phyloP scores from a whole-genome alignment of 2,329 filamentous ascomycete genomes.

The Pezicula rhizophila region DNA sequence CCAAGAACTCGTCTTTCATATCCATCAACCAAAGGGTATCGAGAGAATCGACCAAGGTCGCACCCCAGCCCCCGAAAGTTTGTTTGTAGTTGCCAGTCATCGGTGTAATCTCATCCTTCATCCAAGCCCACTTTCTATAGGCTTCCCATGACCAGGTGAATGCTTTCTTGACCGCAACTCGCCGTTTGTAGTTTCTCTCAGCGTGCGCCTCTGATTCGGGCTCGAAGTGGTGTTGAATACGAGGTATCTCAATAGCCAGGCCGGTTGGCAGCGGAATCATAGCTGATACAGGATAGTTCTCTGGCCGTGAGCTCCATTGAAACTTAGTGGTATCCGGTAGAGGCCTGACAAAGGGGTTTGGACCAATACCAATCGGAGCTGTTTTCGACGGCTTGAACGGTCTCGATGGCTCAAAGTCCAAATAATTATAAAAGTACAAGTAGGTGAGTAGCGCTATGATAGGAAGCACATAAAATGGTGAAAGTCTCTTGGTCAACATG shows the following conservation, averaged over 20 bases:
- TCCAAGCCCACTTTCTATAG: slow-evolving; percentile 72
- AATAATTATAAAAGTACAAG: too few species aligned
- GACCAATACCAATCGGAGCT: too few species aligned
- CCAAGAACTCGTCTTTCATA: slow-evolving; percentile 67
- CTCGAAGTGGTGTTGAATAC: not conserved
- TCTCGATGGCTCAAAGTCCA: too few species aligned
- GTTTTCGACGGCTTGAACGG: too few species aligned
- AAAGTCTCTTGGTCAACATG: too few species aligned
- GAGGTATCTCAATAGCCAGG: not conserved
- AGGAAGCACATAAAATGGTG: too few species aligned
- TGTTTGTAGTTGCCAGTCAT: slow-evolving; percentile 60
- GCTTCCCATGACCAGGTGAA: slow-evolving; percentile 56
- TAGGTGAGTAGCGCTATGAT: too few species aligned
- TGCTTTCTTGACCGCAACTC: not conserved
- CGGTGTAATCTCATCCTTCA: slow-evolving; percentile 76
- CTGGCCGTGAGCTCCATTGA: not conserved
- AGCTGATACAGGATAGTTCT: not conserved
- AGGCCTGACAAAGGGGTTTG: not conserved
- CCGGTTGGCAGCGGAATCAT: not conserved
- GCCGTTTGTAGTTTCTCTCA: not conserved
- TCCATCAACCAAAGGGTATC: slow-evolving; percentile 84
- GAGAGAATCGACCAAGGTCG: slow-evolving; percentile 72
- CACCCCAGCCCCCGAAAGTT: slow-evolving; percentile 87
- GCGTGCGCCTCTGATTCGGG: not conserved
- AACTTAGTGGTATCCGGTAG: not conserved